Conservation (phyloP, 2,329 filamentous ascomycete species). For the Remersonia thermophila region DNA sequence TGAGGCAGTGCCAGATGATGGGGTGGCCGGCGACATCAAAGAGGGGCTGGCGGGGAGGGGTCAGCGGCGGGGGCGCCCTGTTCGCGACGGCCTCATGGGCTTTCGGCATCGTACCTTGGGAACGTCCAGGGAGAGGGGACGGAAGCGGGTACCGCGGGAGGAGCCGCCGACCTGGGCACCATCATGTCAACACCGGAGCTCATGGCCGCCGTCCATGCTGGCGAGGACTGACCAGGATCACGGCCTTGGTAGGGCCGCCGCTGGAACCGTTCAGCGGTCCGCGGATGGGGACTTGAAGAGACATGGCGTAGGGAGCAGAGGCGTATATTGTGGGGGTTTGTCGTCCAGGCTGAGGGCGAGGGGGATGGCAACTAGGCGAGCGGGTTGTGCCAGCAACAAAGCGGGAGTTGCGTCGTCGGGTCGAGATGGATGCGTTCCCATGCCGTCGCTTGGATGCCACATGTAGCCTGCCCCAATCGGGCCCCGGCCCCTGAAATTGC, state of each 20-base stretch:
- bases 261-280: conserved; percentile 34
- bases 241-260: conserved; percentile 67
- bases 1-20: conserved; percentile 96
- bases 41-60: conserved; percentile 55
- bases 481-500: no score
- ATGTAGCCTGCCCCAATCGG: no score
- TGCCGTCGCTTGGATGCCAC: no score
- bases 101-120: conserved; percentile 63
- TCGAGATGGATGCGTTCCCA: no score
- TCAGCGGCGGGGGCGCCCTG: background rate
- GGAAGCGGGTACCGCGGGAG: conserved; percentile 88
- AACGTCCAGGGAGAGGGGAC: conserved; percentile 86
- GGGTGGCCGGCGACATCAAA: conserved; percentile 97
- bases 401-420: no score
- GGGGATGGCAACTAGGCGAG: no score
- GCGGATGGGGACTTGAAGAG: conserved; percentile 44
- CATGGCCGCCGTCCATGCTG: no score
- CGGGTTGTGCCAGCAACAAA: no score
- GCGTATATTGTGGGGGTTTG: background rate
- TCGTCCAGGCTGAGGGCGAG: no score
- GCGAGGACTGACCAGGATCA: conserved; percentile 63
- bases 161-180: conserved; percentile 71
- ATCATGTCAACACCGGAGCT: conserved; percentile 14
- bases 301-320: conserved; percentile 27
- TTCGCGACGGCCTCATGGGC: background rate